phyloP scores from a whole-genome alignment of 441 rosid species.

The Jatropha podagrica region DNA sequence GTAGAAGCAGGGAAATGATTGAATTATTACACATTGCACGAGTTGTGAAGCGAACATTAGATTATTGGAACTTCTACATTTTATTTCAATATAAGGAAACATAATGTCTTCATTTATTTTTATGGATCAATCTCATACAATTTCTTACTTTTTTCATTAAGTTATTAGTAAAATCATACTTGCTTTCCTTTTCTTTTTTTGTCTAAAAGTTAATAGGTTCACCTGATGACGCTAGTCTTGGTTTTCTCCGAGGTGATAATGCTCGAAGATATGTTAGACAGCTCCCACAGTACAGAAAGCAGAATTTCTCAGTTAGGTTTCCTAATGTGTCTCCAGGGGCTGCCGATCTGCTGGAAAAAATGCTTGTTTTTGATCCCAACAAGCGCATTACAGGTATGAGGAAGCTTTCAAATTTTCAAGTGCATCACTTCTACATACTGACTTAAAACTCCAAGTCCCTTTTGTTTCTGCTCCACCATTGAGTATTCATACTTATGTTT shows the following conservation, averaged over 20 bases:
- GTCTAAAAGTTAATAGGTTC: constrained; percentile 77
- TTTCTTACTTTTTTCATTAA: not conserved
- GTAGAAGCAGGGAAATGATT: not conserved
- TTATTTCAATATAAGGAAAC: not conserved
- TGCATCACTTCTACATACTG: not conserved
- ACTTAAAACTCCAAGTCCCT: not conserved
- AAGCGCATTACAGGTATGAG: constrained; percentile 77
- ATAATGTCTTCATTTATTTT: not conserved
- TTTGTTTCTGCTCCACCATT: not conserved
- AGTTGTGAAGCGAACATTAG: constrained; percentile 1
- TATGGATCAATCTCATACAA: not conserved
- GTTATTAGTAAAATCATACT: not conserved
- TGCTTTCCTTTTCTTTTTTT: constrained; percentile 18
- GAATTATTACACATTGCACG: not conserved
- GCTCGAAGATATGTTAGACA: constrained; percentile 88
- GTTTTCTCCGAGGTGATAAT: constrained; percentile 83
- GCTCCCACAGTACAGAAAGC: constrained; percentile 84
- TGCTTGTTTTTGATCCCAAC: constrained; percentile 94
- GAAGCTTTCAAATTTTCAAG: constrained; percentile 6
- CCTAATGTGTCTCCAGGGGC: constrained; percentile 72
- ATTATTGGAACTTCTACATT: not conserved
- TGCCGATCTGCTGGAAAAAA: constrained; percentile 79
- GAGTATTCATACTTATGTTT: constrained; percentile 4
- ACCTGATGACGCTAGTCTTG: constrained; percentile 85
- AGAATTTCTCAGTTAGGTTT: constrained; percentile 67